Percentiles rank a stretch among this genome's conserved stretches.
These are phyloP conservation scores for Lepidium campestre DNA, from an alignment of 441 rosid genomes.

Conservation along the genomic window DNA sequence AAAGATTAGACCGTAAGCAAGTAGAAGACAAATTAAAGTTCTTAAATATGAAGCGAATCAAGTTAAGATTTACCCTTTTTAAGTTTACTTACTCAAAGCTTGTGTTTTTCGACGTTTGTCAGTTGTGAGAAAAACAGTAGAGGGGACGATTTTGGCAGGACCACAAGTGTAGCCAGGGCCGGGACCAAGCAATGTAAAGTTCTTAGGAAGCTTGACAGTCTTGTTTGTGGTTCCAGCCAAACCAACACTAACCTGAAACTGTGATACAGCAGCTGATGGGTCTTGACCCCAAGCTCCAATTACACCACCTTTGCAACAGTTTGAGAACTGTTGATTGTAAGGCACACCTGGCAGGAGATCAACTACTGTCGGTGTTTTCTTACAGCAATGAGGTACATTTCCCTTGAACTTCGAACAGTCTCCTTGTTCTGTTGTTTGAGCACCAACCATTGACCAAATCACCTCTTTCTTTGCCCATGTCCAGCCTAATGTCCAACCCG, in stretches of 20 bases:
- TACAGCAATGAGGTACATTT: constrained; percentile 76
- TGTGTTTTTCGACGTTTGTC: constrained; percentile 63
- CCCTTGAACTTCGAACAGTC: constrained; percentile 89
- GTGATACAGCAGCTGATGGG: constrained; percentile 56
- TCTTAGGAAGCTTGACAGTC: constrained; percentile 80
- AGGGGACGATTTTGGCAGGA: constrained; percentile 66
- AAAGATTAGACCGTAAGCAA: background rate
- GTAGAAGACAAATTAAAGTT: background rate
- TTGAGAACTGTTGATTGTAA: constrained; percentile 64
- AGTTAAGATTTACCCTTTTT: background rate
- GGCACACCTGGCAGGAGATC: constrained; percentile 74
- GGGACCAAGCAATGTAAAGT: constrained; percentile 77
- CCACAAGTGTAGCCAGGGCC: constrained; percentile 92
- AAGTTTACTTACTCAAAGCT: constrained; percentile 57
- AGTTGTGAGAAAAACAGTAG: constrained; percentile 50
- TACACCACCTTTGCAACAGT: constrained; percentile 91
- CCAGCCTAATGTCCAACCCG: constrained; percentile 92
- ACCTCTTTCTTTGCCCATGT: constrained; percentile 87
- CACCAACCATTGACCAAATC: constrained; percentile 73
- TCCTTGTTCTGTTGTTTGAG: constrained; percentile 91
- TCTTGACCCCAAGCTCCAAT: constrained; percentile 77
- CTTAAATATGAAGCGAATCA: background rate
- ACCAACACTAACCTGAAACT: constrained; percentile 72
- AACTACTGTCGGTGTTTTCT: constrained; percentile 61
- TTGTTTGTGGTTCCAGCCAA: constrained; percentile 69